phyloP scores from a whole-genome alignment of 129 eudicot genomes.

The Calendula officinalis region DNA sequence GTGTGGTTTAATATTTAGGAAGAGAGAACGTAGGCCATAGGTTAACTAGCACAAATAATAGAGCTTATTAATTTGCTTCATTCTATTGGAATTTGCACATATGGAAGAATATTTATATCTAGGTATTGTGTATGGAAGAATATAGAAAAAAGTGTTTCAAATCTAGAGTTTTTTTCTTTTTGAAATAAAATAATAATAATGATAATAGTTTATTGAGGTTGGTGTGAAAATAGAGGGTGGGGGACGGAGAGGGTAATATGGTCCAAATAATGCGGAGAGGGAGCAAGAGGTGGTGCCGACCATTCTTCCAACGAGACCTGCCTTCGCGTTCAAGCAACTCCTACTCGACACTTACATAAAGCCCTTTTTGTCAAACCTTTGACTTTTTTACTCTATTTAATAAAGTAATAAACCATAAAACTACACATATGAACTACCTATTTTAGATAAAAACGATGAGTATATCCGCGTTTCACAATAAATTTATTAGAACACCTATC shows the following conservation, averaged over 20 bases:
- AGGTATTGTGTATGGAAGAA: neutral
- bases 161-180: neutral
- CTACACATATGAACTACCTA: neutral
- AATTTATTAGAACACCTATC: too few species aligned
- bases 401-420: neutral
- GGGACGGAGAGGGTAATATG: conserved; percentile 25
- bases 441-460: neutral
- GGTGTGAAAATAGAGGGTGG: conserved; percentile 11
- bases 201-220: neutral
- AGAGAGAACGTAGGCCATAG: conserved; percentile 32
- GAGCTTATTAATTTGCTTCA: conserved; percentile 24
- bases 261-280: conserved; percentile 59
- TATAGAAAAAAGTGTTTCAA: neutral
- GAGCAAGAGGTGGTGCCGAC: conserved; percentile 46
- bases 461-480: too few species aligned
- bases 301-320: conserved; percentile 45
- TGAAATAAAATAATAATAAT: neutral
- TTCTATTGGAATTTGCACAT: conserved; percentile 11
- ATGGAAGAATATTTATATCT: conserved; percentile 25
- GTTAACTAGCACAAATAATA: conserved; percentile 20
- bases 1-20: conserved; percentile 11
- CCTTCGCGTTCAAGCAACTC: conserved; percentile 63
- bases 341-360: conserved; percentile 26
- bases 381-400: conserved; percentile 4
- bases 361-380: conserved; percentile 33